Conservation (phyloP, 2,329 filamentous ascomycete species). For the Myriosclerotinia duriaeana region DNA sequence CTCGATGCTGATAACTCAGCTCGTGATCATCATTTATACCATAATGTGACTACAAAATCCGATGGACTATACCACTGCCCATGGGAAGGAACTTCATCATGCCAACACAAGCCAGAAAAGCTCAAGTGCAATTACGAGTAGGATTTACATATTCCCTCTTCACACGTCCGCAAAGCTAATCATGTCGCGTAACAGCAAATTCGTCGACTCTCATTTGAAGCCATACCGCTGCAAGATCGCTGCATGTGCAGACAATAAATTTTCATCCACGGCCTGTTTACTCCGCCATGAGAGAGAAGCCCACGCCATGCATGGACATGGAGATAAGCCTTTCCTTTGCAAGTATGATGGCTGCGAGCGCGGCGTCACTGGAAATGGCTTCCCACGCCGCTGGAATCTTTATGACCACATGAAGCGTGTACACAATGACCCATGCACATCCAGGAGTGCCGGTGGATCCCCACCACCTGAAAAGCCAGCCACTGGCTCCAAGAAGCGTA, state of each 20-base stretch:
- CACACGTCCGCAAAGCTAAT: conserved; percentile 32
- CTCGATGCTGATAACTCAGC: conserved; percentile 45
- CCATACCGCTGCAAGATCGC: conserved; percentile 91
- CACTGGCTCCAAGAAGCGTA: conserved; percentile 38
- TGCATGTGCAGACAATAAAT: conserved; percentile 79
- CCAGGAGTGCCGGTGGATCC: conserved; percentile 30
- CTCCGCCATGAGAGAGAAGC: conserved; percentile 94
- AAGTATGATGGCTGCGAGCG: conserved; percentile 85
- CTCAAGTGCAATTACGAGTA: conserved; percentile 99
- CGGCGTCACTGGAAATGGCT: conserved; percentile 77
- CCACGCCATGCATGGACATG: conserved; percentile 92
- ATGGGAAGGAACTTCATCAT: conserved; percentile 68
- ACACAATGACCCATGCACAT: conserved; percentile 55
- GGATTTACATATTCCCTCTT: conserved; percentile 43
- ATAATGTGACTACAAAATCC: conserved; percentile 56
- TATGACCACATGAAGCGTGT: conserved; percentile 97
- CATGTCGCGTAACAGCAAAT: conserved; percentile 65
- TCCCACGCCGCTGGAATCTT: conserved; percentile 93
- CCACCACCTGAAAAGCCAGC: conserved; percentile 31
- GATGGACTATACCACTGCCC: conserved; percentile 95
- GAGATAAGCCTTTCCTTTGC: conserved; percentile 89
- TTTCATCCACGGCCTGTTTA: conserved; percentile 92
- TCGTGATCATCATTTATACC: conserved; percentile 69
- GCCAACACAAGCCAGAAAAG: conserved; percentile 89
- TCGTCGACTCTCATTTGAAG: conserved; percentile 93